phyloP scores from a whole-genome alignment of 441 rosid species.

The Arabidopsis hybrid region DNA sequence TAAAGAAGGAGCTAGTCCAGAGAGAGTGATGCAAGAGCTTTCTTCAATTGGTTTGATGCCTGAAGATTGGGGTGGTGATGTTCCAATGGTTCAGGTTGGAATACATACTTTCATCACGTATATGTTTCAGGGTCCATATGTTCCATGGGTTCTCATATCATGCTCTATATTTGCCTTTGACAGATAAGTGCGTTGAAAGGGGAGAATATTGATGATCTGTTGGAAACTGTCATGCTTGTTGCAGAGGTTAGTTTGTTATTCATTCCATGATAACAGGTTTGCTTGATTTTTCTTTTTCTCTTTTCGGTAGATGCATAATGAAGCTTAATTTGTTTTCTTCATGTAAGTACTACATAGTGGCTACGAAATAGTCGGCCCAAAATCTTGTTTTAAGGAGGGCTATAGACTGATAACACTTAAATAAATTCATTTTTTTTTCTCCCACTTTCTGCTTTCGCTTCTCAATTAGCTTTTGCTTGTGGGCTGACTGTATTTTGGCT shows the following conservation, averaged over 20 bases:
- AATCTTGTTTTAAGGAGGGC: slow-evolving; percentile 22
- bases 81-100: slow-evolving; percentile 95
- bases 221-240: slow-evolving; percentile 98
- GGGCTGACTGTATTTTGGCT: slow-evolving; percentile 44
- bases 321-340: slow-evolving; percentile 18
- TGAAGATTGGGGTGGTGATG: slow-evolving; percentile 98
- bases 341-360: slow-evolving; percentile 20
- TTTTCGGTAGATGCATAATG: slow-evolving; percentile 26
- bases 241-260: slow-evolving; percentile 79
- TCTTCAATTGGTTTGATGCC: slow-evolving; percentile 96
- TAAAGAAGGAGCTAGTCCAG: slow-evolving; percentile 96
- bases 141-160: slow-evolving; percentile 34
- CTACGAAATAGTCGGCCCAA: slow-evolving; percentile 19
- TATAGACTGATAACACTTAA: slow-evolving; percentile 13
- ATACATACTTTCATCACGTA: slow-evolving; percentile 28
- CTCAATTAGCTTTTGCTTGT: slow-evolving; percentile 26
- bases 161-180: slow-evolving; percentile 43
- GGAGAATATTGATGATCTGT: slow-evolving; percentile 77
- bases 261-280: slow-evolving; percentile 10
- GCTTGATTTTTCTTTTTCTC: slow-evolving; percentile 6
- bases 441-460: slow-evolving; percentile 20
- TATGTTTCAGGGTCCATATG: slow-evolving; percentile 36
- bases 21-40: slow-evolving; percentile 98
- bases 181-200: slow-evolving; percentile 99
- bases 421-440: slow-evolving; percentile 15